These are phyloP conservation scores for Fusarium sp. DNA, from an alignment of 2,329 filamentous ascomycete species.

Conservation along the genomic window DNA sequence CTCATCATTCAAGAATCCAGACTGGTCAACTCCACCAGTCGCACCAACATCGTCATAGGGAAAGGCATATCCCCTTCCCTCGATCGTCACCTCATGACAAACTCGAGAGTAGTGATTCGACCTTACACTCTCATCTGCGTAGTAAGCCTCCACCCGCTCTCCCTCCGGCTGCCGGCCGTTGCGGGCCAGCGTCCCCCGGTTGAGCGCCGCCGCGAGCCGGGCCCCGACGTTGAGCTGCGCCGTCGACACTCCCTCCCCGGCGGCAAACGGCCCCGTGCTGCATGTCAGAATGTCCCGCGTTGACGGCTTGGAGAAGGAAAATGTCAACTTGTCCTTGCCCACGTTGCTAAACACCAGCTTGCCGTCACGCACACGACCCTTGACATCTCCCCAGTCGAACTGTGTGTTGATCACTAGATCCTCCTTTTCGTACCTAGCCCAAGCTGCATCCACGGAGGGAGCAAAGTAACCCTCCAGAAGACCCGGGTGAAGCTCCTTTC, in stretches of 20 bases:
- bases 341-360: slow-evolving; percentile 56
- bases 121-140: slow-evolving; percentile 54
- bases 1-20: slow-evolving; percentile 70
- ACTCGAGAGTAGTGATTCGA: slow-evolving; percentile 78
- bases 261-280: slow-evolving; percentile 66
- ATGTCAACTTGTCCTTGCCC: slow-evolving; percentile 47
- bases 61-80: slow-evolving; percentile 75
- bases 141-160: slow-evolving; percentile 63
- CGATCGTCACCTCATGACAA: slow-evolving; percentile 69
- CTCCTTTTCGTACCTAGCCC: slow-evolving; percentile 59
- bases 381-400: slow-evolving; percentile 61
- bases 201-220: slow-evolving; percentile 80
- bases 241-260: slow-evolving; percentile 51
- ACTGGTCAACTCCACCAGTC: slow-evolving; percentile 66
- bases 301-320: slow-evolving; percentile 58
- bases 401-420: slow-evolving; percentile 67
- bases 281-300: slow-evolving; percentile 64
- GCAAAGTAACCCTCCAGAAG: slow-evolving; percentile 65
- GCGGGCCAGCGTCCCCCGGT: slow-evolving; percentile 75
- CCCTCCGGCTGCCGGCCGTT: slow-evolving; percentile 64
- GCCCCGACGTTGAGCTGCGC: slow-evolving; percentile 74
- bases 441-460: slow-evolving; percentile 63
- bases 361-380: slow-evolving; percentile 55
- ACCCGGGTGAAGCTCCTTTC: slow-evolving; percentile 54
- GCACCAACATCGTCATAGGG: slow-evolving; percentile 77